phyloP scores from a whole-genome alignment of 129 eudicot genomes.

The Chrysanthemum makinoi region DNA sequence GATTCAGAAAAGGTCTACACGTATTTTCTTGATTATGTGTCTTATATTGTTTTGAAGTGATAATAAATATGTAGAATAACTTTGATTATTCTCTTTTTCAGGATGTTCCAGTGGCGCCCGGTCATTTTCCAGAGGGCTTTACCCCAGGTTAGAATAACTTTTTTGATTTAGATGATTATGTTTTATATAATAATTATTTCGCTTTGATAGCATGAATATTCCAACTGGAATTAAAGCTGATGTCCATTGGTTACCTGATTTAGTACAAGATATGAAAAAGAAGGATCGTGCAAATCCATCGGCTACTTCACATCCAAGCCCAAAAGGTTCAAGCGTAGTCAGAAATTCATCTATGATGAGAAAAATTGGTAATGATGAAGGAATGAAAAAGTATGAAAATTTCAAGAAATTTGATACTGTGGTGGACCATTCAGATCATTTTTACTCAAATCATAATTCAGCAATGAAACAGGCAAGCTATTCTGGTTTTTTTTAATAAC shows the following conservation, averaged over 20 bases:
- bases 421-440: constrained; percentile 63
- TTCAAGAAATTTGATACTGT: constrained; percentile 78
- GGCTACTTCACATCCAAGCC: constrained; percentile 1
- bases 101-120: constrained; percentile 9
- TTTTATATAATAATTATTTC: constrained; percentile 38
- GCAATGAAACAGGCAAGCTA: constrained; percentile 47
- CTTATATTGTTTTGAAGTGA: constrained; percentile 13
- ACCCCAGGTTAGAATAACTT: constrained; percentile 29
- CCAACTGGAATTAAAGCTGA: constrained; percentile 79
- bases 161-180: constrained; percentile 37
- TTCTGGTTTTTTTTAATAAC: constrained; percentile 2
- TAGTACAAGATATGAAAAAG: neutral
- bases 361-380: constrained; percentile 32
- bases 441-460: constrained; percentile 18
- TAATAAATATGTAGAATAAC: neutral
- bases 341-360: neutral
- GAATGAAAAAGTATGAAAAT: constrained; percentile 38
- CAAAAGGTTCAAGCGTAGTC: neutral
- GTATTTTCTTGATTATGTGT: neutral
- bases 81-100: constrained; percentile 4
- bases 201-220: constrained; percentile 62
- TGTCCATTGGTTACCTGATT: constrained; percentile 53
- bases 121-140: neutral
- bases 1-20: constrained; percentile 19
- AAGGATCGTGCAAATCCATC: too few relatives aligned